phyloP scores from a whole-genome alignment of 2,329 filamentous ascomycete genomes.

The Cladophialophora exuberans region DNA sequence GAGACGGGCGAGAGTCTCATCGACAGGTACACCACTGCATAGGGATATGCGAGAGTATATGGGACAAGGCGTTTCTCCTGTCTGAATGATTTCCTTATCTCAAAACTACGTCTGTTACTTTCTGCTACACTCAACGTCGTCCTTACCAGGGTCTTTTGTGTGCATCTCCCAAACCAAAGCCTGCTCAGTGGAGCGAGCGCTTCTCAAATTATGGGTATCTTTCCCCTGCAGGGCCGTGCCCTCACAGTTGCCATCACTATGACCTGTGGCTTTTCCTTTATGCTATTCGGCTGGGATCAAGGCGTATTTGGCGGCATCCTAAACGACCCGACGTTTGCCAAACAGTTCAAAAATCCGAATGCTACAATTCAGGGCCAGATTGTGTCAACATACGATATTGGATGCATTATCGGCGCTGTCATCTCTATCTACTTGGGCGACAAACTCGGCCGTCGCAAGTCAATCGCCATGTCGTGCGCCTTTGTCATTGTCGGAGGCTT shows the following conservation, averaged over 20 bases:
- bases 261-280: slow-evolving; percentile 49
- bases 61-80: background rate
- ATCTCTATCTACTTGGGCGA: slow-evolving; percentile 41
- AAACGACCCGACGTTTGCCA: slow-evolving; percentile 34
- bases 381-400: slow-evolving; percentile 57
- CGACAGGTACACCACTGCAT: background rate
- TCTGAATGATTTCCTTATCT: background rate
- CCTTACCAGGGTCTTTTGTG: background rate
- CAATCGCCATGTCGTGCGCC: slow-evolving; percentile 47
- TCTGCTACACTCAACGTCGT: background rate
- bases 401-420: slow-evolving; percentile 34
- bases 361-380: slow-evolving; percentile 55
- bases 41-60: slow-evolving; percentile 7
- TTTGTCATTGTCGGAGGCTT: slow-evolving; percentile 49
- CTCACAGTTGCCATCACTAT: slow-evolving; percentile 7
- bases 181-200: background rate
- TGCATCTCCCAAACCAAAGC: background rate
- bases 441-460: slow-evolving; percentile 46
- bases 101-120: slow-evolving; percentile 3
- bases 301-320: slow-evolving; percentile 41
- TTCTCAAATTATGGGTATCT: background rate
- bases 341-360: slow-evolving; percentile 37
- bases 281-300: slow-evolving; percentile 50
- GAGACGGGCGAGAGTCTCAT: background rate
- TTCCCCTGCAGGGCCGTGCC: slow-evolving; percentile 5